Conservation (phyloP, 2,329 filamentous ascomycete species). For the Huntiella bhutanensis region DNA sequence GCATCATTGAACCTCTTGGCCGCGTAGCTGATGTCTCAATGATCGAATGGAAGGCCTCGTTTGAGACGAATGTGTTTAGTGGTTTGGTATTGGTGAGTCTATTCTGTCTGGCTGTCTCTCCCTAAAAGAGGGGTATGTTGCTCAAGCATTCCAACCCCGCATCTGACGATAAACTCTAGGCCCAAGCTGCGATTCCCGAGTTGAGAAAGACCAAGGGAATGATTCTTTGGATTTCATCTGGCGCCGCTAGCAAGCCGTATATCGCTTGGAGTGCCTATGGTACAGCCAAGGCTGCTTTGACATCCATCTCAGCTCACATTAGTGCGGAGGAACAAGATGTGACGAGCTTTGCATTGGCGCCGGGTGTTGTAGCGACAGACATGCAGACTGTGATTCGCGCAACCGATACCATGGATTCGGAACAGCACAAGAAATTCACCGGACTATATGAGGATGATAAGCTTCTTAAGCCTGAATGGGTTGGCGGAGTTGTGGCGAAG, state of each 20-base stretch:
- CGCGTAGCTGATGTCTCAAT: constrained; percentile 47
- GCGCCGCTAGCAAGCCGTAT: constrained; percentile 49
- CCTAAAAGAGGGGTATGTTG: neutral
- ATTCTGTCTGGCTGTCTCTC: neutral
- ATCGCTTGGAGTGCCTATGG: constrained; percentile 65
- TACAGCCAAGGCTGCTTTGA: constrained; percentile 64
- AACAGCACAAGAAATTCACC: constrained; percentile 48
- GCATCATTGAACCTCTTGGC: constrained; percentile 55
- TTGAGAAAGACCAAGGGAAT: constrained; percentile 50
- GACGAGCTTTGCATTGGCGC: constrained; percentile 51
- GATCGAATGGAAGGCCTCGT: constrained; percentile 56
- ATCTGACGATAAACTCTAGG: constrained; percentile 24
- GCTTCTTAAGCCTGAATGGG: constrained; percentile 64
- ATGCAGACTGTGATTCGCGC: constrained; percentile 78
- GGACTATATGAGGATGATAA: constrained; percentile 50
- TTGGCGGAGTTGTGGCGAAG: constrained; percentile 69
- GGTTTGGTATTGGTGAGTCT: constrained; percentile 51
- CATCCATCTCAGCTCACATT: constrained; percentile 57
- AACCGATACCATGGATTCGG: constrained; percentile 28
- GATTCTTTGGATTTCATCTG: constrained; percentile 64
- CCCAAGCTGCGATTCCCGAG: constrained; percentile 49
- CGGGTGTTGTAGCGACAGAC: constrained; percentile 69
- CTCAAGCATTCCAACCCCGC: neutral
- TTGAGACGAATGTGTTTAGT: constrained; percentile 78
- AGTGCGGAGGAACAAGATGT: constrained; percentile 60